Evolutionary conservation across 2,329 filamentous ascomycete species (phyloP).

Genomic region (Zymoseptoria passerinii): DNA sequence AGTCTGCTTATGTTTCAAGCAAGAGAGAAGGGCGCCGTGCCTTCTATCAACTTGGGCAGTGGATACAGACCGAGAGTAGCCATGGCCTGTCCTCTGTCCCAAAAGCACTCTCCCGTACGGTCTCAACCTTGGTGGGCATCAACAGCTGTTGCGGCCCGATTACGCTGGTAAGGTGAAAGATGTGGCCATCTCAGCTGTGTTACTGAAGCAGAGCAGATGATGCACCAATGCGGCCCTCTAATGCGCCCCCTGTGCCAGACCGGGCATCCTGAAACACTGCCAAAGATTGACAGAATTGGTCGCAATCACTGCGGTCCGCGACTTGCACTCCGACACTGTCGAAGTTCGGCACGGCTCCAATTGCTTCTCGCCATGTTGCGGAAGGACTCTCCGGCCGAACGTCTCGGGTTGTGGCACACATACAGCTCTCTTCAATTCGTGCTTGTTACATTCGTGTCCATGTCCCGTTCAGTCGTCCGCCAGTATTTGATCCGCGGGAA

Average conservation of each 20-base stretch:
- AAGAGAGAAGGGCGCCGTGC: no score
- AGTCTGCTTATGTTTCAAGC: no score
- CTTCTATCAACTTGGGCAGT: no score
- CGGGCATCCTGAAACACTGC: background rate
- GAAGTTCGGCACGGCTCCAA: background rate
- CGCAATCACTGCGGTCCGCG: background rate
- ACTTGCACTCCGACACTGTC: background rate
- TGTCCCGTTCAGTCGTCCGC: conserved; percentile 17
- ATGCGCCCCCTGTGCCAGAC: background rate
- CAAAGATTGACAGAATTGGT: background rate
- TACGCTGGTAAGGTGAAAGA: no score
- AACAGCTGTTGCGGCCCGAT: no score
- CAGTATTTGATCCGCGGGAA: conserved; percentile 24
- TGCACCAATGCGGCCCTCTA: background rate
- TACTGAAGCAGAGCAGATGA: no score
- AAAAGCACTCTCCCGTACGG: no score
- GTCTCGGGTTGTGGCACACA: background rate
- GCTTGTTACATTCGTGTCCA: no score
- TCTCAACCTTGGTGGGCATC: no score
- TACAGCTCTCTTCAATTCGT: background rate
- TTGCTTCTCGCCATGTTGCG: background rate
- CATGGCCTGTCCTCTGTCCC: no score
- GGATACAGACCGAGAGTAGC: no score
- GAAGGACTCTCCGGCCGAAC: background rate
- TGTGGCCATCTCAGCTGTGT: no score